phyloP scores from a whole-genome alignment of 345 rosid species.

The Murraya koenigii region DNA sequence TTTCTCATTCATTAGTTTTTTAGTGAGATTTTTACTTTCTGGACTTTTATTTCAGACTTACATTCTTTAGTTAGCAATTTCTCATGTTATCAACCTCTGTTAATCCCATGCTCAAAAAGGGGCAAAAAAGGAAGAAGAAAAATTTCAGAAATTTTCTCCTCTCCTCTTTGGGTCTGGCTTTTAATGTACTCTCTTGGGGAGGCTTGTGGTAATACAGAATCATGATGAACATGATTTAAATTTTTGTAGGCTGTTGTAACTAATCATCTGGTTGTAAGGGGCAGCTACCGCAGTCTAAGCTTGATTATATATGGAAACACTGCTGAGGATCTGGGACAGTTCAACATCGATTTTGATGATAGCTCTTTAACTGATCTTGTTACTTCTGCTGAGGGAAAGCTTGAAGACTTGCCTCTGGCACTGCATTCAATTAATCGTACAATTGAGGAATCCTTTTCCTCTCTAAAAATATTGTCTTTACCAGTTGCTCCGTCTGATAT shows the following conservation, averaged over 20 bases:
- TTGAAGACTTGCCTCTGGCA: slow-evolving; percentile 88
- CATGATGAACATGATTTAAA: neutral
- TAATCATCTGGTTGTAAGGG: slow-evolving; percentile 92
- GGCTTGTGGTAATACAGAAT: neutral
- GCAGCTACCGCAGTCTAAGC: slow-evolving; percentile 94
- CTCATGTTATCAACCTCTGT: neutral
- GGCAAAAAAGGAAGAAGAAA: neutral
- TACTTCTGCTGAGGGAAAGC: slow-evolving; percentile 83
- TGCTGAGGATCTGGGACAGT: slow-evolving; percentile 98
- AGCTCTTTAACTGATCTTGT: slow-evolving; percentile 82
- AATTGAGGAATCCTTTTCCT: slow-evolving; percentile 64
- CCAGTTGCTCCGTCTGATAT: slow-evolving; percentile 54
- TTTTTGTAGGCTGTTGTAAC: slow-evolving; percentile 93
- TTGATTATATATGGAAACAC: slow-evolving; percentile 89
- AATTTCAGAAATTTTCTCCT: neutral
- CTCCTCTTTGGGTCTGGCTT: neutral
- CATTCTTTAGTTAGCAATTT: neutral
- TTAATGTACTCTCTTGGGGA: neutral
- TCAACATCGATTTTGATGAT: slow-evolving; percentile 89
- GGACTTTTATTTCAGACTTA: neutral
- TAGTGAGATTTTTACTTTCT: neutral
- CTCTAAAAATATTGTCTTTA: slow-evolving; percentile 61
- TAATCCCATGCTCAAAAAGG: neutral
- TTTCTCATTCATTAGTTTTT: neutral
- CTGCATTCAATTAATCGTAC: slow-evolving; percentile 60